phyloP scores from a whole-genome alignment of 768 basidiomycete genomes.

The Agaricus sinodeliciosus region DNA sequence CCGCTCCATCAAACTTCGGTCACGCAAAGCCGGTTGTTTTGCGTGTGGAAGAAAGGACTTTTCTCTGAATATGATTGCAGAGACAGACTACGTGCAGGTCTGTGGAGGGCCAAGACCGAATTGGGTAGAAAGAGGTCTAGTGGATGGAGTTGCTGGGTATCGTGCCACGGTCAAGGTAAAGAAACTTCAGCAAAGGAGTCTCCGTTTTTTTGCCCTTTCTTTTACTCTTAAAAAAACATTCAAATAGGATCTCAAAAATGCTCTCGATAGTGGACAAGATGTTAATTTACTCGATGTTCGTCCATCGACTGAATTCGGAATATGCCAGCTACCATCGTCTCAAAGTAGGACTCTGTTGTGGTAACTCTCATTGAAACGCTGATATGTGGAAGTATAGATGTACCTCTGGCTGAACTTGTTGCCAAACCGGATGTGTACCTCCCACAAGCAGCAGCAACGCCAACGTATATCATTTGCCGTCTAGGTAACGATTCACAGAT shows the following conservation, averaged over 20 bases:
- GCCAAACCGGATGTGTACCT: conserved; percentile 48
- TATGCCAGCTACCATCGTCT: conserved; percentile 73
- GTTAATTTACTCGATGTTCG: conserved; percentile 72
- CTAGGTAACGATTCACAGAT: conserved; percentile 92
- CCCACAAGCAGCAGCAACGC: conserved; percentile 17
- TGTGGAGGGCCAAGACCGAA: conserved; percentile 72
- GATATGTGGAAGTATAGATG: conserved; percentile 39
- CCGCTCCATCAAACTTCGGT: conserved; percentile 75
- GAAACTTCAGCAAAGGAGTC: neutral
- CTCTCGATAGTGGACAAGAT: conserved; percentile 22
- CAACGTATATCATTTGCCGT: conserved; percentile 68
- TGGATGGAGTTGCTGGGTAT: conserved; percentile 28
- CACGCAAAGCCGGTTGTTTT: conserved; percentile 61
- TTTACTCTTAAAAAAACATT: neutral
- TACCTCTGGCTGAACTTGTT: conserved; percentile 63
- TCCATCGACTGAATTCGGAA: conserved; percentile 73
- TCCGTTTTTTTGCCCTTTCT: neutral
- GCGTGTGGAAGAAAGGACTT: conserved; percentile 51
- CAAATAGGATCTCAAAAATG: conserved; percentile 40
- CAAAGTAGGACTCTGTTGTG: conserved; percentile 43
- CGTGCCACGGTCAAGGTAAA: conserved; percentile 41
- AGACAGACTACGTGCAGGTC: conserved; percentile 73
- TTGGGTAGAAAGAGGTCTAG: conserved; percentile 53
- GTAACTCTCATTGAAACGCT: neutral
- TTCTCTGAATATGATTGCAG: conserved; percentile 12